Conservation (phyloP, 768 basidiomycete species). For the Rhodotorula babjevae region DNA sequence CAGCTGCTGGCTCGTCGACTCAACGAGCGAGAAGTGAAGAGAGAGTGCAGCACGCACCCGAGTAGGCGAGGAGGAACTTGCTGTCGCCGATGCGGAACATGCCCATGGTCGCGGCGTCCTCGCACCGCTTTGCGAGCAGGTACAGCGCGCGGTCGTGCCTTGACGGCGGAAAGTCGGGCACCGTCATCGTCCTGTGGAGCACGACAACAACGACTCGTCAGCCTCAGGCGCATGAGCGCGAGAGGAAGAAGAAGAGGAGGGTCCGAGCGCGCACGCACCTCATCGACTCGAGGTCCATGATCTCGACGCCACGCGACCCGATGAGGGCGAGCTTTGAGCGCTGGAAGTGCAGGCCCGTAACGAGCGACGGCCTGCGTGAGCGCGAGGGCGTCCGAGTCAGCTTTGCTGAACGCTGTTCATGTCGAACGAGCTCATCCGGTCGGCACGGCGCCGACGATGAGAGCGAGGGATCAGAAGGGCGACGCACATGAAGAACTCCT, state of each 20-base stretch:
- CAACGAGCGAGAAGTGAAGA: neutral
- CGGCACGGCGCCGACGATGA: too few species aligned
- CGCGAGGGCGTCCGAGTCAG: too few species aligned
- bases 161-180: constrained; percentile 46
- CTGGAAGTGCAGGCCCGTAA: constrained; percentile 64
- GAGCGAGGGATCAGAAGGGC: too few species aligned
- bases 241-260: neutral
- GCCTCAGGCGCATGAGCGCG: neutral
- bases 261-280: constrained; percentile 1
- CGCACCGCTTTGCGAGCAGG: constrained; percentile 71
- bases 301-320: constrained; percentile 91
- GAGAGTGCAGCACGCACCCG: constrained; percentile 54
- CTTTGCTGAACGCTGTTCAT: too few species aligned
- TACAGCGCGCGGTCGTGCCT: constrained; percentile 65
- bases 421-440: too few species aligned
- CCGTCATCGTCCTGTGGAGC: constrained; percentile 78
- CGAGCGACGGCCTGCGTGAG: constrained; percentile 55
- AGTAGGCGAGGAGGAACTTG: constrained; percentile 83
- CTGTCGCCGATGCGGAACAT: constrained; percentile 85
- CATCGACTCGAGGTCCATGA: constrained; percentile 93
- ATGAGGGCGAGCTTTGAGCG: constrained; percentile 90
- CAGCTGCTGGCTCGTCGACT: too few species aligned
- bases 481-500: constrained; percentile 49
- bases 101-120: constrained; percentile 73
- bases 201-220: neutral